Evolutionary conservation across 2,329 filamentous ascomycete species (phyloP), one percentile per base, ranked within the genome.

Genomic region (Neopestalotiopsis sp.): DNA sequence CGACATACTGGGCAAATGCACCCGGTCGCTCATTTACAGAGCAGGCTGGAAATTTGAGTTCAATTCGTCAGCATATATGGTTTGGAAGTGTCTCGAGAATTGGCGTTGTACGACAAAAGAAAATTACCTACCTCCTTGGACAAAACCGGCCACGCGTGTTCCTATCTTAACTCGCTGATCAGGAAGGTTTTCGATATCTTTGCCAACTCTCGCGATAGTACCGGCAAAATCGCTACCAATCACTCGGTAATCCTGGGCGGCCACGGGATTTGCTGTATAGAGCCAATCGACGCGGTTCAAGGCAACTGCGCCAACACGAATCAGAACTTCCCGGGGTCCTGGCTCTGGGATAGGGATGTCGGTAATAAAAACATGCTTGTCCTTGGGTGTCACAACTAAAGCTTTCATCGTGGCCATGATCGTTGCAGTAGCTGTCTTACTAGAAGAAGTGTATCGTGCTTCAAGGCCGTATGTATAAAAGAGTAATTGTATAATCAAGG

Each of bases 211-310:
- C 34, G 34, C 1, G 5, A 38, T 10, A 38, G 10, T 38, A 38
- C 34, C 34, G 6, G 34, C 34, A 10, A 38, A 38, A 38, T 10
- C 34, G 34, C 34, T 38, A 5, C 34, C 34, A 38, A 38, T 1
- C 28, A 61, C 58, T 2, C 20, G 20, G 20, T 28, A 28, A 28
- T 34, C 30, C 20, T 28, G 20, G 20, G 28, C 9, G 28, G 58
- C 58, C 58, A 61, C 20, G n/a, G 58, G 58, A 17, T 61, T 34
- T 6, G 30, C 20, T 17, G 30, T 34, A 61, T 61, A 61, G 6
- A 61, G 58, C 30, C 20, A 61, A 28, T 61, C 58, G 20, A 61
- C 58, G 5, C 20, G 58, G 58, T 61, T 61, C 14, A 61, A 20
- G 20, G 58, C 58, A 17, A 61, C 28, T 14, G 58, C 58, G 30